Percentiles rank a stretch among this genome's conserved stretches.
These are phyloP conservation scores for Alopecurus myosuroides DNA, from an alignment of 176 grass and related monocot species.

Conservation along the genomic window DNA sequence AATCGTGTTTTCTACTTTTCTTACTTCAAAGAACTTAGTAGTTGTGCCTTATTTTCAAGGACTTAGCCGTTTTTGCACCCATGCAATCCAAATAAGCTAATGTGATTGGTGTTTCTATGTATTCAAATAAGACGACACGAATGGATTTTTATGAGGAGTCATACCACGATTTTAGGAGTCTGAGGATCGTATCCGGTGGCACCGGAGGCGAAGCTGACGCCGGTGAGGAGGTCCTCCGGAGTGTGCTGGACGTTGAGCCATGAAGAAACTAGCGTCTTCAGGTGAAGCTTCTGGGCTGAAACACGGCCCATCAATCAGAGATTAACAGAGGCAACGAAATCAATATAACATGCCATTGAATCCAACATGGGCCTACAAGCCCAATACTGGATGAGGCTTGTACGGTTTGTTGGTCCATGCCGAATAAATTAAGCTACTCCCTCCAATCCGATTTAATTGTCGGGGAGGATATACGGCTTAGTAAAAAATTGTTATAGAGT, in stretches of 20 bases:
- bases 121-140: too few species aligned
- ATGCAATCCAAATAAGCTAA: too few species aligned
- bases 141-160: too few species aligned
- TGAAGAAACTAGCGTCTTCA: conserved; percentile 54
- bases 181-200: conserved; percentile 79
- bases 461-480: too few species aligned
- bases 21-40: too few species aligned
- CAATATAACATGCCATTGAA: neutral
- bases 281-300: conserved; percentile 39
- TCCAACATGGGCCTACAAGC: neutral
- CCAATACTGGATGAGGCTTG: neutral
- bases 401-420: neutral
- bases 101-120: too few species aligned
- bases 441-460: too few species aligned
- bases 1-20: too few species aligned
- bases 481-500: too few species aligned
- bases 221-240: conserved; percentile 60
- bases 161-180: conserved; percentile 55
- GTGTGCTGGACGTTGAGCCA: conserved; percentile 40
- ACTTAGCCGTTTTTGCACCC: too few species aligned
- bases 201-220: conserved; percentile 85
- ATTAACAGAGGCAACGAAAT: neutral
- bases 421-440: neutral
- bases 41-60: too few species aligned
- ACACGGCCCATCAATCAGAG: neutral